Base-by-base conservation (phyloP, 106 monocot species). In the Acorus gramineus region DNA sequence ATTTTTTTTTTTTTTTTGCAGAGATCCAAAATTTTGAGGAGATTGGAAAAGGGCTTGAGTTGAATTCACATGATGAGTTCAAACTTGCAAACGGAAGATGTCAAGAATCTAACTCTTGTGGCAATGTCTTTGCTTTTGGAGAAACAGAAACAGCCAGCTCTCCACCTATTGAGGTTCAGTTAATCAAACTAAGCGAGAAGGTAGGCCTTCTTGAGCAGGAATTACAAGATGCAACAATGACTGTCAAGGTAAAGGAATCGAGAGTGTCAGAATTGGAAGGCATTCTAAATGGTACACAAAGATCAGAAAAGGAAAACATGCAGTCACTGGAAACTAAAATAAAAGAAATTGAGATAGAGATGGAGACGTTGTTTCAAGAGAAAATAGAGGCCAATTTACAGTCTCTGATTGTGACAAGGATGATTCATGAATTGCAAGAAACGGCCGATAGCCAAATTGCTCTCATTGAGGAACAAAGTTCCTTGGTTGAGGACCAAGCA, bases 331-430 rank as follows among this genome's bases (percentile, higher is more conserved):
- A 53, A 68, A 59, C 64, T 3, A 57, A 46, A 42, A 8, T 5
- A 46, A 14, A 61, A 10, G 70, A 62, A 47, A 53, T 78, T 43
- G 73, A 81, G 52, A 47, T 55, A 42, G 83, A 89, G 50, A 65
- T 85, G 4, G 89, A 85, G 52, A 47, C 11, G 11, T 57, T 82
- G 11, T 50, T 82, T 52, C 60, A 48, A 45, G 79, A 80, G 66
- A 82, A 70, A 10, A 63, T 85, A 8, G 85, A 79, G 61, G 61
- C 66, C 2, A 85, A 89, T 62, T 57, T 85, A 3, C 59, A 86
- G 62, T 81, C 52, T 49, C 48, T 86, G 11, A 60, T 81, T 28
- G 49, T 86, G 46, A 52, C 72, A 7, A 75, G 66, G 70, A 60
- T 76, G 5, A 57, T 61, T 1, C 64, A 71, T 6, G 63, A 50